phyloP scores from a whole-genome alignment of 2,329 filamentous ascomycete genomes.

The Trichoderma aggressivum region DNA sequence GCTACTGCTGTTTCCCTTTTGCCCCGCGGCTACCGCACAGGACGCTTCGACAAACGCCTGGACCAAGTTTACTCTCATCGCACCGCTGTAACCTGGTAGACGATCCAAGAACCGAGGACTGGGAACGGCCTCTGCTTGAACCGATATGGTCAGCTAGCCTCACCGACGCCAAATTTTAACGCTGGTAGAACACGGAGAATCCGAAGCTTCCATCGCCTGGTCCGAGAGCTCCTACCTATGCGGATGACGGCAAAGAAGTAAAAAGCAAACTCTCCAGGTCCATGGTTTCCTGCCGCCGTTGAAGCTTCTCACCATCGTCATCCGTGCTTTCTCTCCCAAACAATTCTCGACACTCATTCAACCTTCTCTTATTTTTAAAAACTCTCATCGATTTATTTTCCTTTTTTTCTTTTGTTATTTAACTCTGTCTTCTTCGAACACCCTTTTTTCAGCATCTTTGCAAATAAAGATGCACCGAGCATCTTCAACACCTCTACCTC shows the following conservation, averaged over 20 bases:
- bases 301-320: neutral
- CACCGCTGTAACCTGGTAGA: slow-evolving; percentile 6
- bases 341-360: slow-evolving; percentile 7
- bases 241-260: neutral
- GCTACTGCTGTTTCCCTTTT: neutral
- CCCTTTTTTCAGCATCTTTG: slow-evolving; percentile 3
- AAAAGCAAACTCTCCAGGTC: neutral
- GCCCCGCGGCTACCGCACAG: neutral
- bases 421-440: neutral
- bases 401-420: neutral
- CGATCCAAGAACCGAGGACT: slow-evolving; percentile 6
- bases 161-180: neutral
- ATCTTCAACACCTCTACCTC: slow-evolving; percentile 8
- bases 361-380: neutral
- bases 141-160: neutral
- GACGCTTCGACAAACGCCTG: slow-evolving; percentile 13
- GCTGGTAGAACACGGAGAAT: neutral
- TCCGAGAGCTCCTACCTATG: neutral
- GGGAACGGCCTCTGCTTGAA: slow-evolving; percentile 5
- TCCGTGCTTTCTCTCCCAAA: neutral
- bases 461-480: slow-evolving; percentile 4
- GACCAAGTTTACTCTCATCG: slow-evolving; percentile 3
- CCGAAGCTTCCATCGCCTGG: neutral
- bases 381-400: neutral
- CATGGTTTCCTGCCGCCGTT: slow-evolving; percentile 1